phyloP scores from a whole-genome alignment of 139 green algal species.

The Picochlorum sp. region DNA sequence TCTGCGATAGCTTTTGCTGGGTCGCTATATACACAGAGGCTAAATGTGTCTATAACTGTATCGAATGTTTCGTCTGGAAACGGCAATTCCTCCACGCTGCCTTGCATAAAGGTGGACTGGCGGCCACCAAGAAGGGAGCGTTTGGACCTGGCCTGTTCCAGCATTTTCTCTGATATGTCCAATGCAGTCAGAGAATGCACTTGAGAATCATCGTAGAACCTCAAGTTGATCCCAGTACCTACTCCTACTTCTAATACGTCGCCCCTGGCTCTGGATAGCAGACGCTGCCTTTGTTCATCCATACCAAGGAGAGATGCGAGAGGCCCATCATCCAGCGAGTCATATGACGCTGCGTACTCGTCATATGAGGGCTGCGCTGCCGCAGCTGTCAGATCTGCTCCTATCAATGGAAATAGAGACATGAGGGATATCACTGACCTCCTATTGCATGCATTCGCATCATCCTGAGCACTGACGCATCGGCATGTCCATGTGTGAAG shows the following conservation, averaged over 20 bases:
- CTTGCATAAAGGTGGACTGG: background rate
- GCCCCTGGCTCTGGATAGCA: conserved; percentile 37
- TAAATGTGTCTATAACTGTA: conserved; percentile 69
- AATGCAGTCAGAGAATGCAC: conserved; percentile 35
- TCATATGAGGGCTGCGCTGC: conserved; percentile 4
- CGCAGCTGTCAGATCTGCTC: background rate
- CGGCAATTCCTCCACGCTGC: conserved; percentile 5
- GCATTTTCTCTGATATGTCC: conserved; percentile 53
- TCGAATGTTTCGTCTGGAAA: conserved; percentile 37
- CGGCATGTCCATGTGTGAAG: no score
- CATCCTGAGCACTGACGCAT: background rate
- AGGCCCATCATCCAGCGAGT: conserved; percentile 48
- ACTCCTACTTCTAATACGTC: conserved; percentile 60
- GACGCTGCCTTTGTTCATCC: conserved; percentile 27
- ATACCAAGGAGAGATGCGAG: conserved; percentile 45
- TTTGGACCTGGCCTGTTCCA: conserved; percentile 27
- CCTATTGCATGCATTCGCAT: no score
- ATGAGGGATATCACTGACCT: no score
- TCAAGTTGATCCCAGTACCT: conserved; percentile 66
- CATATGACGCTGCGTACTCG: conserved; percentile 33
- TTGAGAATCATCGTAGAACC: conserved; percentile 36
- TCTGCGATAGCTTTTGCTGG: conserved; percentile 36
- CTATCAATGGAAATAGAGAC: conserved; percentile 1
- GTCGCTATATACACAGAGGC: conserved; percentile 50
- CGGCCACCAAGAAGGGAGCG: background rate